Evolutionary conservation across 139 green algal species (phyloP).

Genomic region (Microglena sp.): DNA sequence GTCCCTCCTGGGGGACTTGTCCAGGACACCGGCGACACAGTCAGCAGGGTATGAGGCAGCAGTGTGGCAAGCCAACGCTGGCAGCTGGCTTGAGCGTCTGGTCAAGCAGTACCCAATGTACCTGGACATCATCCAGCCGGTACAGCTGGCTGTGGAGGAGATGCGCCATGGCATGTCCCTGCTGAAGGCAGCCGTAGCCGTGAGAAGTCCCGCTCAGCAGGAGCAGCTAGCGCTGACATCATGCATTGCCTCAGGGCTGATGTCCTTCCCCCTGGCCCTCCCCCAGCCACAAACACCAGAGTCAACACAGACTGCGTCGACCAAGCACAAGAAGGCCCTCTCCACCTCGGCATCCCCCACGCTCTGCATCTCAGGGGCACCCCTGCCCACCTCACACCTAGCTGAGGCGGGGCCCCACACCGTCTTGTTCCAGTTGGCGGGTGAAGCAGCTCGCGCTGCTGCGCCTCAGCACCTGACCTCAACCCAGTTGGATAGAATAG

Average conservation of each 20-base stretch:
- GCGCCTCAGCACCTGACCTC: constrained; percentile 6
- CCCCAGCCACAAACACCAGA: neutral
- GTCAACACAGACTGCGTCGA: neutral
- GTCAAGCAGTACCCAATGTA: constrained; percentile 54
- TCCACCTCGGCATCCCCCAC: no score
- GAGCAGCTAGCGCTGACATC: constrained; percentile 10
- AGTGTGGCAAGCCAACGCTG: constrained; percentile 39
- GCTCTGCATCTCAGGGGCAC: no score
- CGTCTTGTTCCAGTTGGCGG: no score
- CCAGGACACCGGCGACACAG: constrained; percentile 3
- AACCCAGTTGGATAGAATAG: neutral
- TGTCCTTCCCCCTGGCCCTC: constrained; percentile 23
- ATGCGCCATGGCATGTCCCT: constrained; percentile 49
- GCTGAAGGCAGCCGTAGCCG: constrained; percentile 16
- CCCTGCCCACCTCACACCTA: no score
- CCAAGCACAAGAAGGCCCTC: no score
- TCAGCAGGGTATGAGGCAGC: constrained; percentile 22
- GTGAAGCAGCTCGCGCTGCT: neutral
- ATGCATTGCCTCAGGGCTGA: constrained; percentile 7
- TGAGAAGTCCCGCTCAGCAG: constrained; percentile 9
- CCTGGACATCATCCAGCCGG: constrained; percentile 71
- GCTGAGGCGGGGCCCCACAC: no score
- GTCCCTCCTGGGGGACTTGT: constrained; percentile 16
- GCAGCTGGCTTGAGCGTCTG: constrained; percentile 41
- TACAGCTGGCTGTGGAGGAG: constrained; percentile 66